A percentile compares a stretch with the other conserved stretches of the same genome.
phyloP scores from a whole-genome alignment of 352 stramenopile genomes.

The Pythium sukuiense region DNA sequence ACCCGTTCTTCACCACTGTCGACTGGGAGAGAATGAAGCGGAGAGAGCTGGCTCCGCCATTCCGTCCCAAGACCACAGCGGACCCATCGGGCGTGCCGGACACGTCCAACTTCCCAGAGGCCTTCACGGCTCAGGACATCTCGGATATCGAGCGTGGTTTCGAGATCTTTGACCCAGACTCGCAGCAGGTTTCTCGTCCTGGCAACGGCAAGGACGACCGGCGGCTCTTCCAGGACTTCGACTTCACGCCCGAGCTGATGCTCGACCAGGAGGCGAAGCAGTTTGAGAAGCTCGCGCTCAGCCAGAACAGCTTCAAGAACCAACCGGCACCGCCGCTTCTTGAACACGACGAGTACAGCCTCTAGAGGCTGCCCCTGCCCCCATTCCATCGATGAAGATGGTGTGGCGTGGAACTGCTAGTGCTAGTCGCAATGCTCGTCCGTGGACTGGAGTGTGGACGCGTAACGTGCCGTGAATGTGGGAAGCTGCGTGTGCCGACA shows the following conservation, averaged over 20 bases:
- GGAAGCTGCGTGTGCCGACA: conserved; percentile 1
- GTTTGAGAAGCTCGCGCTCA: conserved; percentile 82
- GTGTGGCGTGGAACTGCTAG: background rate
- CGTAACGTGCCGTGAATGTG: background rate
- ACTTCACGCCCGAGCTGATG: conserved; percentile 82
- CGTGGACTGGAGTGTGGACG: background rate
- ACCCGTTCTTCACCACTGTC: conserved; percentile 83
- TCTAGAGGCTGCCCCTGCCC: conserved; percentile 33
- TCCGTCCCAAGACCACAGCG: conserved; percentile 79
- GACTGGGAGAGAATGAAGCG: conserved; percentile 85
- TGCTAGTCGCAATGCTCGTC: background rate
- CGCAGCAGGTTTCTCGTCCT: conserved; percentile 62
- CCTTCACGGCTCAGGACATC: conserved; percentile 87
- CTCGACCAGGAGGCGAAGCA: conserved; percentile 82
- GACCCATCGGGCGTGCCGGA: conserved; percentile 73
- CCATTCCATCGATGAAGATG: background rate
- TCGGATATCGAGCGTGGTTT: conserved; percentile 85
- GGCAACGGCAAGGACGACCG: conserved; percentile 53
- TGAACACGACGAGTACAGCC: conserved; percentile 84
- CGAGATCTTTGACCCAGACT: conserved; percentile 46
- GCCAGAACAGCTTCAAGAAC: conserved; percentile 85
- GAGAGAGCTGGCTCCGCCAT: conserved; percentile 79
- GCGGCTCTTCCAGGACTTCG: conserved; percentile 84
- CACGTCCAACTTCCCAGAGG: conserved; percentile 85
- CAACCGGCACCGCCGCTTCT: conserved; percentile 64